Base-by-base conservation (phyloP, 805 yeast genomes). In the Nakazawaea siamensis region DNA sequence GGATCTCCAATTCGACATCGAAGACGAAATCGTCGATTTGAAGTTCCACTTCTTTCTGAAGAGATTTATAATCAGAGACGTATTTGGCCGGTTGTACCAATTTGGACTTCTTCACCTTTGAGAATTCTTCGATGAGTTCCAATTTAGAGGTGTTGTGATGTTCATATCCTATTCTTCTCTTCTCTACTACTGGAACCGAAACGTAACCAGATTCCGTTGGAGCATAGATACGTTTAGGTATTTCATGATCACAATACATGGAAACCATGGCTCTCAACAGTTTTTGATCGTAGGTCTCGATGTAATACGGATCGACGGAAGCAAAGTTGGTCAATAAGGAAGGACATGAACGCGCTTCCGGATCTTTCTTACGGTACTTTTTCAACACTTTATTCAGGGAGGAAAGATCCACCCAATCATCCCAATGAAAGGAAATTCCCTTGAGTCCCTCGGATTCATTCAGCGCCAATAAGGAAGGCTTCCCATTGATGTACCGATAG, bases 381-480 rank as follows among this genome's bases (percentile, higher is more conserved):
- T 28, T 17, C 16, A 34, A 21, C 9, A 28, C 24, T 3, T 27
- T 23, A 13, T 34, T 14, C 24, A 17, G 27, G 2, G 33, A 24
- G 12, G 31, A 20, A 5, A 34, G 14, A 18, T 34, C 37, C 4
- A 34, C 24, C 28, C 29, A 34, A 11, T 34, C 37, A 28, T 34
- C 37, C 37, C 37, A 34, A 24, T 34, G 37, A 29, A 34, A 34
- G 5, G 9, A 25, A 9, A 32, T 12, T 4, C 35, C 35, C 23
- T 7, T 18, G 11, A 27, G 8, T 6, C 27, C 27, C 15, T n/a
- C 6, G 12, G 6, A 5, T 7, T 13, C 8, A 7, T 9, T 15
- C 27, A 6, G 14, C 5, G n/a, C n/a, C n/a, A 20, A 11, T 27
- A 5, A 13, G n/a, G 21, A 21, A 5, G 20, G 33, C 18, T 23